Evolutionary conservation across 768 basidiomycete species (phyloP).

Genomic region (Hypholoma sublateritium): DNA sequence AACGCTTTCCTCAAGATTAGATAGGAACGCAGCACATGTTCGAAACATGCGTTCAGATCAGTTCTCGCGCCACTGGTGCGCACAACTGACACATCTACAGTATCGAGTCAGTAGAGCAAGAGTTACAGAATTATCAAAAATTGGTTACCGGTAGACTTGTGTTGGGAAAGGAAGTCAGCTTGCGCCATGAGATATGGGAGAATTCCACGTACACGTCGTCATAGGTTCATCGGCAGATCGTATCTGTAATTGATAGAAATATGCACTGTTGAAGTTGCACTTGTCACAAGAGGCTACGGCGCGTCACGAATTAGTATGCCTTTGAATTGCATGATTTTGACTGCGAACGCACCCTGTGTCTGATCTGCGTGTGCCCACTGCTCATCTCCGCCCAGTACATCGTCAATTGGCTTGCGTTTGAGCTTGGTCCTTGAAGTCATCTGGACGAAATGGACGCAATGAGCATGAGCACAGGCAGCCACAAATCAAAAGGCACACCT

Average conservation of each 20-base stretch:
- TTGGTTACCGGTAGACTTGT: conserved; percentile 60
- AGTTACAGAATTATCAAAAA: not conserved
- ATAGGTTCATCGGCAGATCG: conserved; percentile 91
- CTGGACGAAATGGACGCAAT: conserved; percentile 35
- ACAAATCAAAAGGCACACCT: conserved; percentile 40
- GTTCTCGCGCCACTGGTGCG: conserved; percentile 72
- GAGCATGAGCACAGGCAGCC: not conserved
- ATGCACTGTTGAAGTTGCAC: conserved; percentile 84
- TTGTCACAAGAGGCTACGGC: conserved; percentile 59
- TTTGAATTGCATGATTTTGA: not conserved
- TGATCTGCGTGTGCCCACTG: conserved; percentile 94
- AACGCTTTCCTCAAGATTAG: too few species aligned
- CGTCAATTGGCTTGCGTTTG: conserved; percentile 90
- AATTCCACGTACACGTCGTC: conserved; percentile 55
- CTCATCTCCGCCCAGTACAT: conserved; percentile 92
- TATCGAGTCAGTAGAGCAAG: not conserved
- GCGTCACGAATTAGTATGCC: not conserved
- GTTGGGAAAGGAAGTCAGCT: not conserved
- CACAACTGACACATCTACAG: conserved; percentile 59
- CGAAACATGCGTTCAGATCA: conserved; percentile 19
- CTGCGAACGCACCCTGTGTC: conserved; percentile 55
- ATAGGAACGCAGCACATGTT: too few species aligned
- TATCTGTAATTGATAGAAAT: conserved; percentile 96
- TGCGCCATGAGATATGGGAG: not conserved
- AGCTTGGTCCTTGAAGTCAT: conserved; percentile 90